Conservation (phyloP, 352 stramenopile species). For the Globisporangium uncinulatum region DNA sequence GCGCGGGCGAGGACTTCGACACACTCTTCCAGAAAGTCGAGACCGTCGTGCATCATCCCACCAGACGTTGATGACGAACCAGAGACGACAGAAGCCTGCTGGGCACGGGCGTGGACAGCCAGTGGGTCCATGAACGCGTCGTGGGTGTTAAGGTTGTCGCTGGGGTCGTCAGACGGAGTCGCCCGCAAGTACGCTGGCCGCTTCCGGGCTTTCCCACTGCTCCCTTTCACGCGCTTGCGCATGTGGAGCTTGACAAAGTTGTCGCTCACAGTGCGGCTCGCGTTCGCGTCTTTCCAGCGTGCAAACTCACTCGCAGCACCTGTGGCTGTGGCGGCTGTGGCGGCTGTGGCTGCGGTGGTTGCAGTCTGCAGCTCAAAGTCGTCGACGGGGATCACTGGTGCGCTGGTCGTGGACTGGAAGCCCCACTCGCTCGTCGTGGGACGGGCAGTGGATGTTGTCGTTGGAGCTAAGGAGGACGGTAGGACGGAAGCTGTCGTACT, state of each 20-base stretch:
- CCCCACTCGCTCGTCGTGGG: conserved; percentile 15
- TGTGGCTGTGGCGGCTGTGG: not conserved
- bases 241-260: conserved; percentile 83
- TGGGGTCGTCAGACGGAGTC: conserved; percentile 12
- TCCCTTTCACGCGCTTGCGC: conserved; percentile 68
- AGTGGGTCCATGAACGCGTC: conserved; percentile 17
- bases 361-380: conserved; percentile 26
- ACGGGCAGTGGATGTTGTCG: too few relatives aligned
- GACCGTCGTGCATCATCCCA: conserved; percentile 40
- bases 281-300: conserved; percentile 54
- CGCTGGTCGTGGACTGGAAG: conserved; percentile 17
- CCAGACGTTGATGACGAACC: conserved; percentile 4
- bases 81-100: too few relatives aligned
- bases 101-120: not conserved
- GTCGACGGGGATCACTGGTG: conserved; percentile 2
- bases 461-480: too few relatives aligned
- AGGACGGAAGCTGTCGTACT: too few relatives aligned
- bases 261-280: conserved; percentile 45
- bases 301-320: conserved; percentile 27
- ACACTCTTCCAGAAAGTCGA: conserved; percentile 82
- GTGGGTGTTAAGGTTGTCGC: not conserved
- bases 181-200: conserved; percentile 54
- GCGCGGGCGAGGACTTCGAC: conserved; percentile 44
- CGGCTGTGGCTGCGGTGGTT: conserved; percentile 3
- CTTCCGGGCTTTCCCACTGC: conserved; percentile 61